Conservation (phyloP, 2,329 filamentous ascomycete genomes). For the Lasiodiplodia sp. region DNA sequence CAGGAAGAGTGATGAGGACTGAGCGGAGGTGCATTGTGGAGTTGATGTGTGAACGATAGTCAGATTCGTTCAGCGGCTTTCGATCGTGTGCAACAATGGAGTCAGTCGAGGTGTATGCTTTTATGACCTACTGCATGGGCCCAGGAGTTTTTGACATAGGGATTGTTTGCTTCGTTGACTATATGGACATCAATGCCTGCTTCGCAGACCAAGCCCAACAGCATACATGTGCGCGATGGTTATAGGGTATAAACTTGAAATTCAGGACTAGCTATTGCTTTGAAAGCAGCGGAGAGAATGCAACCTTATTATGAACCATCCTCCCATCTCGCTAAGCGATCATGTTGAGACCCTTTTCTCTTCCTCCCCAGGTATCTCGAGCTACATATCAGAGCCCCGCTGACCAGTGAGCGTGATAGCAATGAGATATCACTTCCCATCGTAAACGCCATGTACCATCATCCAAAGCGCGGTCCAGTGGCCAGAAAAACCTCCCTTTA, state of each 20-base stretch:
- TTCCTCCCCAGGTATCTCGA: constrained; percentile 14
- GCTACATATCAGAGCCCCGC: constrained; percentile 7
- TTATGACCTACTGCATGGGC: neutral
- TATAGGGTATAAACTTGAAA: constrained; percentile 3
- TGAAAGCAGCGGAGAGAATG: constrained; percentile 15
- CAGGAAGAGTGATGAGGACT: neutral
- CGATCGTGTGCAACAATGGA: neutral
- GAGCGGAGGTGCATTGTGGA: neutral
- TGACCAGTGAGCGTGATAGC: constrained; percentile 12
- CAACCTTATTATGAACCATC: neutral
- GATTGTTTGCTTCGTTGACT: too few species aligned
- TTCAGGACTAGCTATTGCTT: constrained; percentile 18
- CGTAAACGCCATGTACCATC: constrained; percentile 13
- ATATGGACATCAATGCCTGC: too few species aligned
- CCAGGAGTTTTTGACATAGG: neutral
- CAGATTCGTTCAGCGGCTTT: neutral
- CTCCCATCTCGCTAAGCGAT: constrained; percentile 3
- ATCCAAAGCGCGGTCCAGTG: constrained; percentile 9
- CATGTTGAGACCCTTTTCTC: constrained; percentile 5
- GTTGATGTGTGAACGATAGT: neutral
- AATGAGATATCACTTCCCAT: constrained; percentile 9
- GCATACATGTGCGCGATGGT: neutral
- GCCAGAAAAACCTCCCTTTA: neutral
- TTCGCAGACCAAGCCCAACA: neutral
- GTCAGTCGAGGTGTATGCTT: neutral